A percentile compares a stretch with the other conserved stretches of the same genome.
Evolutionary conservation across 2,329 filamentous ascomycete species (phyloP).

Genomic region (Penicillium sclerotigenum): DNA sequence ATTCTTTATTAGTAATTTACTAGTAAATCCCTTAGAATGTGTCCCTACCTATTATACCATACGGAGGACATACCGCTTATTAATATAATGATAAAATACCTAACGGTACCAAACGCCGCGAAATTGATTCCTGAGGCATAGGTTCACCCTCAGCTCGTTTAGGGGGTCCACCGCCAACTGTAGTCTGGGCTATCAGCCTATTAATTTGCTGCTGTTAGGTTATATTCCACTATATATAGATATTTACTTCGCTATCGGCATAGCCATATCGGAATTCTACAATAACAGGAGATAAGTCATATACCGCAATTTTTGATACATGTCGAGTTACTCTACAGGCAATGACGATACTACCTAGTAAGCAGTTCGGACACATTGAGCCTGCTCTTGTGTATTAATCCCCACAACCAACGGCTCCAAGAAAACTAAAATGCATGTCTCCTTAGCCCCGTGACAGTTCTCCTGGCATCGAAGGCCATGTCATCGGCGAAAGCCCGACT

Average conservation of each 20-base stretch:
- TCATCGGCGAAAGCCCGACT: conserved; percentile 18
- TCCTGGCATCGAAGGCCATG: conserved; percentile 1
- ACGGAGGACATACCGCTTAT: too few species aligned
- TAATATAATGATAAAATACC: too few species aligned
- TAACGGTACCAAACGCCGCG: too few species aligned
- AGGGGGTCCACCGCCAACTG: too few species aligned
- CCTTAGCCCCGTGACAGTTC: background rate
- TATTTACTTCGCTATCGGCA: background rate
- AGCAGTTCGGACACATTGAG: background rate
- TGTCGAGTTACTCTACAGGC: background rate
- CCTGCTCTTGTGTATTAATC: background rate
- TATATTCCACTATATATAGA: background rate
- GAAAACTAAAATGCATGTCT: background rate
- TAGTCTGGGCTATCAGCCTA: too few species aligned
- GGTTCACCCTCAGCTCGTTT: too few species aligned
- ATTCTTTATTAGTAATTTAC: too few species aligned
- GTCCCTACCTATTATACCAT: too few species aligned
- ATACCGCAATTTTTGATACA: background rate
- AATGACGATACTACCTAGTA: background rate
- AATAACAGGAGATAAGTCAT: background rate
- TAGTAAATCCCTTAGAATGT: too few species aligned
- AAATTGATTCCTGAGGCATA: too few species aligned
- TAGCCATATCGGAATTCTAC: too few species aligned
- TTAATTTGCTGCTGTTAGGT: background rate
- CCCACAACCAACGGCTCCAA: background rate